Percentiles rank a stretch among this genome's conserved stretches.
Conservation (phyloP, 164 flowering plant genomes). For the Taxillus chinensis region DNA sequence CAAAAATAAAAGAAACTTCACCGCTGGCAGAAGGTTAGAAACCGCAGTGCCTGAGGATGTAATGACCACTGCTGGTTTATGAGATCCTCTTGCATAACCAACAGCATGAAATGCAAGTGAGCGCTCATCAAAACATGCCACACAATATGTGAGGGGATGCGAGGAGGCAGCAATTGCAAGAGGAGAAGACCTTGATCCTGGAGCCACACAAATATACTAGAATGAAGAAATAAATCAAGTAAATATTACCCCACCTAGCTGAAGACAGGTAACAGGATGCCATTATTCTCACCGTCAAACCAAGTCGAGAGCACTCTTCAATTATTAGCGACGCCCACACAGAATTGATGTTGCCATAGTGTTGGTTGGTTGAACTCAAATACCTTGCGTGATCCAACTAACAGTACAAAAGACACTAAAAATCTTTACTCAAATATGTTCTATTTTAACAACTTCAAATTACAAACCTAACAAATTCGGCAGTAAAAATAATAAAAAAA, state of each 20-base stretch:
- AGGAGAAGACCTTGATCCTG: constrained; percentile 96
- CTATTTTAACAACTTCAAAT: not conserved
- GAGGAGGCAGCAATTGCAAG: constrained; percentile 84
- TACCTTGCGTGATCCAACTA: constrained; percentile 29
- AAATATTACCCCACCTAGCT: constrained; percentile 4
- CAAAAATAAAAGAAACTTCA: constrained; percentile 27
- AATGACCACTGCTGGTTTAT: constrained; percentile 72
- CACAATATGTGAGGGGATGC: constrained; percentile 64
- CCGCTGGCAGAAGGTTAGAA: constrained; percentile 95
- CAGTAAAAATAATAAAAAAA: too few relatives aligned
- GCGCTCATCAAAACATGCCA: constrained; percentile 84
- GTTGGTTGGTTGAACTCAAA: constrained; percentile 17
- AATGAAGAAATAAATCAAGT: constrained; percentile 31
- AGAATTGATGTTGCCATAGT: constrained; percentile 60
- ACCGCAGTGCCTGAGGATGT: constrained; percentile 99
- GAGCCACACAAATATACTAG: constrained; percentile 94
- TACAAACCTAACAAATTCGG: not conserved
- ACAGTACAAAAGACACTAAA: constrained; percentile 15
- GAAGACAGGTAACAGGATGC: not conserved
- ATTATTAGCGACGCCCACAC: constrained; percentile 82
- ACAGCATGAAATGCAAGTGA: constrained; percentile 92
- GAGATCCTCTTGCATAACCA: constrained; percentile 87
- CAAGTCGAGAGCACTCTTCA: constrained; percentile 94
- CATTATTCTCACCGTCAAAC: constrained; percentile 54
- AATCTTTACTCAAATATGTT: constrained; percentile 7